A percentile compares a stretch with the other conserved stretches of the same genome.
Evolutionary conservation across 805 yeast genomes (phyloP).

Genomic region (Komagataella mondaviorum): DNA sequence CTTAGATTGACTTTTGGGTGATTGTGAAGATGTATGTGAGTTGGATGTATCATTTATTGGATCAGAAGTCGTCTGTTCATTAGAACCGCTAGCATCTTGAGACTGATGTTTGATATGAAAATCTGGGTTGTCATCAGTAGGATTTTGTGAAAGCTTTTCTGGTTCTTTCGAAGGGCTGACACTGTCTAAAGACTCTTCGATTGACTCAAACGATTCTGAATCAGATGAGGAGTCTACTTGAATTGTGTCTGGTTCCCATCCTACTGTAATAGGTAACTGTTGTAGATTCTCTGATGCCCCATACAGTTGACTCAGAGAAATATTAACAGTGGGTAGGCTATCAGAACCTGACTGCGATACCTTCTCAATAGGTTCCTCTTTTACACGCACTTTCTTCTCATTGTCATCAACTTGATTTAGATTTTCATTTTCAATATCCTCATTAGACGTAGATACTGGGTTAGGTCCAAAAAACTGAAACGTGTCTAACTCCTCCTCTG

Average conservation of each 20-base stretch:
- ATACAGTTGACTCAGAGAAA: background rate
- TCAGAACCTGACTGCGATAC: background rate
- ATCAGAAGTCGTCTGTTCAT: background rate
- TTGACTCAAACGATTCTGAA: background rate
- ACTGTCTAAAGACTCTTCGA: background rate
- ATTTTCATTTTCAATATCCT: background rate
- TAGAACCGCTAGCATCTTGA: background rate
- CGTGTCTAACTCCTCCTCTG: background rate
- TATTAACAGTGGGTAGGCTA: background rate
- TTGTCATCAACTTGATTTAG: background rate
- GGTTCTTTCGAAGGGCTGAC: background rate
- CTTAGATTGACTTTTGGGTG: background rate
- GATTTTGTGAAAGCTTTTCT: background rate
- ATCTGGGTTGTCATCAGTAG: background rate
- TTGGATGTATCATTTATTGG: background rate
- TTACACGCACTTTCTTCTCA: background rate
- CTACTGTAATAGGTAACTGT: background rate
- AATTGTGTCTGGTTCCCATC: background rate
- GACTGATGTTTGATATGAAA: background rate
- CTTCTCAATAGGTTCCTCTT: background rate
- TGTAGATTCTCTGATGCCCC: background rate
- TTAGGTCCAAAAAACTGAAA: background rate
- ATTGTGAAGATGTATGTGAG: background rate
- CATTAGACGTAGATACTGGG: background rate
- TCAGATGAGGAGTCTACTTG: background rate